phyloP scores from a whole-genome alignment of 2,329 filamentous ascomycete species.

The Parastagonospora avenae region DNA sequence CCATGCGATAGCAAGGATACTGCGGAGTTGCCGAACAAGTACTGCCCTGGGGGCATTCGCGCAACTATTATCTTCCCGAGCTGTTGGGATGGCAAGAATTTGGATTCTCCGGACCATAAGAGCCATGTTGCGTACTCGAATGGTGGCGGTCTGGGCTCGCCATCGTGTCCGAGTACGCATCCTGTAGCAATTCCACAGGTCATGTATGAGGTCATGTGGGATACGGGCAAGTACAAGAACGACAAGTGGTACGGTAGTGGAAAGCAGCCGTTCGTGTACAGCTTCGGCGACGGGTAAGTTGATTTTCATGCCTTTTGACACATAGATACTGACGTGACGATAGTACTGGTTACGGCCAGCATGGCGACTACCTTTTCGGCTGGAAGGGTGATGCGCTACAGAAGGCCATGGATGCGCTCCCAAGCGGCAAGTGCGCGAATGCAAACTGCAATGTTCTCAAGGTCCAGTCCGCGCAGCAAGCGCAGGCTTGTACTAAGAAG shows the following conservation, averaged over 20 bases:
- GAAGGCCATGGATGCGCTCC: conserved; percentile 25
- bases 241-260: conserved; percentile 24
- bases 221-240: conserved; percentile 36
- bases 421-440: conserved; percentile 34
- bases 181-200: conserved; percentile 55
- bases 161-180: conserved; percentile 54
- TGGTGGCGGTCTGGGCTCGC: conserved; percentile 39
- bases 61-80: conserved; percentile 74
- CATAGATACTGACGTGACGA: conserved; percentile 3
- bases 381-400: conserved; percentile 27
- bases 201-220: conserved; percentile 55
- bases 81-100: conserved; percentile 69
- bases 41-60: conserved; percentile 78
- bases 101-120: conserved; percentile 61
- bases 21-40: conserved; percentile 61
- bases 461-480: conserved; percentile 33
- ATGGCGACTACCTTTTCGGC: conserved; percentile 30
- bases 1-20: conserved; percentile 32
- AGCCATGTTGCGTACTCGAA: conserved; percentile 69
- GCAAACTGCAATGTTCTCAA: conserved; percentile 38
- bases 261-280: conserved; percentile 38
- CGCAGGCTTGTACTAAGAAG: conserved; percentile 34
- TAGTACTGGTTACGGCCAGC: conserved; percentile 27
- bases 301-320: neutral
- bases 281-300: conserved; percentile 49